Base-by-base conservation (phyloP, 257 asterid species). In the Nemophila menziesii region DNA sequence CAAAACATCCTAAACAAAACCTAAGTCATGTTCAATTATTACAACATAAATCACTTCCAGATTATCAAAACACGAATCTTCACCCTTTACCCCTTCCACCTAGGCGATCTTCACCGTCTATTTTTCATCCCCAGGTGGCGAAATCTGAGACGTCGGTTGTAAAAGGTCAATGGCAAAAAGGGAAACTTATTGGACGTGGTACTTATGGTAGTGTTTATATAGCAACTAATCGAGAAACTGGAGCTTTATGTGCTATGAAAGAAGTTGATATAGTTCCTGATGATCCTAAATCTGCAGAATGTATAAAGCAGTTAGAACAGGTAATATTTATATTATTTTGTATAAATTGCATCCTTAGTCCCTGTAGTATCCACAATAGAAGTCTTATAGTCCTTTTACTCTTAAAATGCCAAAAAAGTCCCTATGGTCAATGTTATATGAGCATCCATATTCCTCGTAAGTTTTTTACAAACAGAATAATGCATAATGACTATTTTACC, bases 1-100 rank as follows among this genome's bases (percentile, higher is more conserved):
- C 93, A 20, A 46, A 21, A 40, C 63, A 61, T 64, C 57, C 71
- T 14, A 17, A 39, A 15, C 59, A 49, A 27, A 69, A 43, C 40
- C 26, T 55, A 7, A 60, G 61, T 39, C 58, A 55, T 21, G 38
- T 23, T 39, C 41, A 38, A 12, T 63, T 21, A 48, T 54, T 69
- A 2, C 64, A 48, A 51, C 59, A 63, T 23, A 77, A 68, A 63
- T 69, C 92, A 51, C 60, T 53, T 18, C 55, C 64, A 22, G 85
- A 74, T 33, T 33, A 58, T 49, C 63, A 58, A 46, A 60, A 49
- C 51, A 53, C 61, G 24, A 68, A 49, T 46, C 75, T 61, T 22
- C 87, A 82, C 49, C 86, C 86, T 0, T 45, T 86, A 44, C 96
- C 96, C 11, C 96, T 70, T 34, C 96, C 93, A 17, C 94, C 96